These are phyloP conservation scores for Boletus mariae DNA, from an alignment of 1,284 basidiomycete genomes.

Conservation along the genomic window DNA sequence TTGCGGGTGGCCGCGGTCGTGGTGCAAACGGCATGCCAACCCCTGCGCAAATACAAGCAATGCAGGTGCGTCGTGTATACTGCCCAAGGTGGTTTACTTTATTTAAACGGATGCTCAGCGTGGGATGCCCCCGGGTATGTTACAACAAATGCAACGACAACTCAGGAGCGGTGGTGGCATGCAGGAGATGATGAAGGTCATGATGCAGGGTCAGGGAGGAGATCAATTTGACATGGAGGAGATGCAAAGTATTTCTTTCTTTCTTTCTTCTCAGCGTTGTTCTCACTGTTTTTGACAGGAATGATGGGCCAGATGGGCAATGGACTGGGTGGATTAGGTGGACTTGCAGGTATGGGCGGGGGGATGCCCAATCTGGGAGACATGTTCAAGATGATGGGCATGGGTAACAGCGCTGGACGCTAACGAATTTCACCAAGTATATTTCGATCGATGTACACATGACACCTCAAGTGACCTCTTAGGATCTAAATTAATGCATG, in stretches of 20 bases:
- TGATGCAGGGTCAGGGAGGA: conserved; percentile 88
- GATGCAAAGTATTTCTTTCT: conserved; percentile 65
- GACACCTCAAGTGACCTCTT: conserved; percentile 16
- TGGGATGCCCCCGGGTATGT: conserved; percentile 85
- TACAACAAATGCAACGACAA: conserved; percentile 81
- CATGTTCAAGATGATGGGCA: conserved; percentile 85
- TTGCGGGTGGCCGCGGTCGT: conserved; percentile 79
- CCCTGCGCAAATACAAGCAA: conserved; percentile 87
- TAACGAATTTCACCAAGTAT: conserved; percentile 18
- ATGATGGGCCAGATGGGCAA: conserved; percentile 87
- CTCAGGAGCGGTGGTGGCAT: conserved; percentile 82
- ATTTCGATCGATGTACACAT: conserved; percentile 17
- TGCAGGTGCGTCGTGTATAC: conserved; percentile 59
- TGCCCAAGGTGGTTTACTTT: conserved; percentile 3
- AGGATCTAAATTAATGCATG: conserved; percentile 18
- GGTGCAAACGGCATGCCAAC: conserved; percentile 85
- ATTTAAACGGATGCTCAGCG: conserved; percentile 46
- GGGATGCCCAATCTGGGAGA: conserved; percentile 67
- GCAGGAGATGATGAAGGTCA: conserved; percentile 94
- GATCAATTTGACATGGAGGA: conserved; percentile 82
- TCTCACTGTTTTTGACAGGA: conserved; percentile 38
- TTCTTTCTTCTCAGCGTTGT: conserved; percentile 1
- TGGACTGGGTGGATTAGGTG: conserved; percentile 54
- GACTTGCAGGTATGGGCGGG: conserved; percentile 40
- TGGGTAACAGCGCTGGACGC: conserved; percentile 49